These are phyloP conservation scores for Tetrapyrgos nigripes DNA, from an alignment of 1,284 basidiomycete species.

Conservation along the genomic window DNA sequence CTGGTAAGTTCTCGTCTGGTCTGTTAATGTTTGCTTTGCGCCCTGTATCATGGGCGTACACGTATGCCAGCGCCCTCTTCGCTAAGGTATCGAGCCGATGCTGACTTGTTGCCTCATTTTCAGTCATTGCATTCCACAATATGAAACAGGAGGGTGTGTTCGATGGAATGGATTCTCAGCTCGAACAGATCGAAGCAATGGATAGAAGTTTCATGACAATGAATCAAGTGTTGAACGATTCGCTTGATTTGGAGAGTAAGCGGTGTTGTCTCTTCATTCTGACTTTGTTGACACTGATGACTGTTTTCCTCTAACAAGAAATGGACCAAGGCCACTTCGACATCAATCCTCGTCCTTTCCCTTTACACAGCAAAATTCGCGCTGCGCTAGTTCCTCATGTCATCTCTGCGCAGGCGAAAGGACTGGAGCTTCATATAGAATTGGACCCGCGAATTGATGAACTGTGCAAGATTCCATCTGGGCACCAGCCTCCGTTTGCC, in stretches of 20 bases:
- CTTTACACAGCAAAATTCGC: conserved; percentile 55
- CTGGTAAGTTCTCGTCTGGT: conserved; percentile 33
- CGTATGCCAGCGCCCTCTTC: conserved; percentile 20
- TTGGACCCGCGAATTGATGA: conserved; percentile 54
- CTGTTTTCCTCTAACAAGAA: conserved; percentile 14
- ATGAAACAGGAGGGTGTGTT: conserved; percentile 24
- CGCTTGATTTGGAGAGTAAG: conserved; percentile 45
- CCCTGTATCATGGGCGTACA: conserved; percentile 26
- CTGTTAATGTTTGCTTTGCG: not conserved
- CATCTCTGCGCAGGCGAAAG: conserved; percentile 48
- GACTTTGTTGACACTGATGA: not conserved
- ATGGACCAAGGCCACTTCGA: conserved; percentile 48
- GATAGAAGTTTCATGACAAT: conserved; percentile 56
- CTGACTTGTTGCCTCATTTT: too few species aligned
- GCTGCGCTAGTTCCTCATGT: conserved; percentile 51
- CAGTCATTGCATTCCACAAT: conserved; percentile 28
- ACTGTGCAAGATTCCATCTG: conserved; percentile 23
- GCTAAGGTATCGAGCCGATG: too few species aligned
- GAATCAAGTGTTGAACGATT: conserved; percentile 58
- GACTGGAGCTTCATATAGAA: conserved; percentile 46
- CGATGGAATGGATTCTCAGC: conserved; percentile 14
- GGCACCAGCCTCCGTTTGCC: too few species aligned
- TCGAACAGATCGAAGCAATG: conserved; percentile 46
- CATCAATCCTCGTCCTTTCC: conserved; percentile 48
- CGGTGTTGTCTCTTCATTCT: not conserved